These are phyloP conservation scores for Aureobasidium melanogenum DNA, from an alignment of 2,329 filamentous ascomycete species.

Conservation along the genomic window DNA sequence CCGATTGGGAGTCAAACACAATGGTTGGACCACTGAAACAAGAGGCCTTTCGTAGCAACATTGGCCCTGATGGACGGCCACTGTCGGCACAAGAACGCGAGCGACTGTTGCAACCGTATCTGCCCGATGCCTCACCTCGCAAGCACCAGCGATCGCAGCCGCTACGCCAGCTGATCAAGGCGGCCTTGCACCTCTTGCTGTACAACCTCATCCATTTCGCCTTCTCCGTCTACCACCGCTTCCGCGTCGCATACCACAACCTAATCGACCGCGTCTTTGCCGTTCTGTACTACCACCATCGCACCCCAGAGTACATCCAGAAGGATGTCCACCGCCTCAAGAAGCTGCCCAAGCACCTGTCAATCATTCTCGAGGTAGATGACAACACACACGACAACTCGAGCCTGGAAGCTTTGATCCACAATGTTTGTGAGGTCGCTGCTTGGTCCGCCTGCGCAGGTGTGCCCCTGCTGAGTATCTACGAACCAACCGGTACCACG, in stretches of 20 bases:
- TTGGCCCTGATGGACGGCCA: constrained; percentile 19
- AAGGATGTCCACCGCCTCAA: constrained; percentile 70
- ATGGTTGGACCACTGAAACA: constrained; percentile 23
- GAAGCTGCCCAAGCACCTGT: constrained; percentile 75
- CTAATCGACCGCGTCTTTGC: constrained; percentile 69
- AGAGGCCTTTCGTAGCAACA: constrained; percentile 22
- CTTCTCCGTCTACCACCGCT: constrained; percentile 80
- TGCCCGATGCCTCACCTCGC: constrained; percentile 17
- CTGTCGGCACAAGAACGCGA: constrained; percentile 24
- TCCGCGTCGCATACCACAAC: constrained; percentile 70
- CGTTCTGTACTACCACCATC: constrained; percentile 89
- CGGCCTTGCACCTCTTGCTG: constrained; percentile 56
- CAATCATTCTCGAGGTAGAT: constrained; percentile 71
- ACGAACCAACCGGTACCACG: constrained; percentile 74
- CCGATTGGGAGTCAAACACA: background rate
- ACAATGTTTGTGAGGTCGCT: constrained; percentile 83
- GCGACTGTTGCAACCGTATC: constrained; percentile 25
- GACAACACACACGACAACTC: constrained; percentile 59
- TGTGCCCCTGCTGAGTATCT: constrained; percentile 79
- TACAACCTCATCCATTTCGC: constrained; percentile 66
- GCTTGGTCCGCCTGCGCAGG: constrained; percentile 90
- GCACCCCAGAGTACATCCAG: constrained; percentile 84
- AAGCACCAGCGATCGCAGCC: constrained; percentile 8
- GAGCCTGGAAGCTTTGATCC: constrained; percentile 73
- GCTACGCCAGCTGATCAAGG: constrained; percentile 32